phyloP scores from a whole-genome alignment of 768 basidiomycete genomes.

The button mushroom (Agaricus bisporus) region DNA sequence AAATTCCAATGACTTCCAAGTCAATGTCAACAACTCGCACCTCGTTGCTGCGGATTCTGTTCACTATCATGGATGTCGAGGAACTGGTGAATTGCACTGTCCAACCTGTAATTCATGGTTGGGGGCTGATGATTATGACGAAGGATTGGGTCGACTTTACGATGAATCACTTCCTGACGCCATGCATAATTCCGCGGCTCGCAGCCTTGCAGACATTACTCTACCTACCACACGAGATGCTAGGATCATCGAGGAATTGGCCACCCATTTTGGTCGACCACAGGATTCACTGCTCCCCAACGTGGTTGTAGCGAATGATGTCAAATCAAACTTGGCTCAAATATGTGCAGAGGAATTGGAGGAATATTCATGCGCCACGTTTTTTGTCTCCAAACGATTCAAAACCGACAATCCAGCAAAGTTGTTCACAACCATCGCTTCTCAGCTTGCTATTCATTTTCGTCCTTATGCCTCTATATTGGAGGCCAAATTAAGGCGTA shows the following conservation, averaged over 20 bases:
- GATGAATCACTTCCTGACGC: background rate
- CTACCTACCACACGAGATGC: background rate
- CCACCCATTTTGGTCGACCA: background rate
- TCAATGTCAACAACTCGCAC: no score
- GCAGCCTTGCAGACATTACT: background rate
- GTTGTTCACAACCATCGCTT: conserved; percentile 1
- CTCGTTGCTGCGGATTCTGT: no score
- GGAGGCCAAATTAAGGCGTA: background rate
- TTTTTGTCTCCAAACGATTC: background rate
- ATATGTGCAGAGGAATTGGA: background rate
- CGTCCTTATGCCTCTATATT: background rate
- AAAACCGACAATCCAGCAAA: background rate
- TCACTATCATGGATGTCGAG: background rate
- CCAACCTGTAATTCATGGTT: background rate
- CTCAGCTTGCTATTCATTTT: background rate
- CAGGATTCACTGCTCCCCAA: background rate
- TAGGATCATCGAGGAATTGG: background rate
- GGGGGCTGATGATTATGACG: background rate
- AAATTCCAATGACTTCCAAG: no score
- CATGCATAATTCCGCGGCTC: background rate
- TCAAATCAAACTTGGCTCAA: background rate
- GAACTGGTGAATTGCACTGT: background rate
- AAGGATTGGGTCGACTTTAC: background rate
- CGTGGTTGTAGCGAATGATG: background rate
- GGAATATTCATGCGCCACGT: background rate